Base-by-base conservation (phyloP, 1,284 basidiomycete species). In the Ganoderma boninense region DNA sequence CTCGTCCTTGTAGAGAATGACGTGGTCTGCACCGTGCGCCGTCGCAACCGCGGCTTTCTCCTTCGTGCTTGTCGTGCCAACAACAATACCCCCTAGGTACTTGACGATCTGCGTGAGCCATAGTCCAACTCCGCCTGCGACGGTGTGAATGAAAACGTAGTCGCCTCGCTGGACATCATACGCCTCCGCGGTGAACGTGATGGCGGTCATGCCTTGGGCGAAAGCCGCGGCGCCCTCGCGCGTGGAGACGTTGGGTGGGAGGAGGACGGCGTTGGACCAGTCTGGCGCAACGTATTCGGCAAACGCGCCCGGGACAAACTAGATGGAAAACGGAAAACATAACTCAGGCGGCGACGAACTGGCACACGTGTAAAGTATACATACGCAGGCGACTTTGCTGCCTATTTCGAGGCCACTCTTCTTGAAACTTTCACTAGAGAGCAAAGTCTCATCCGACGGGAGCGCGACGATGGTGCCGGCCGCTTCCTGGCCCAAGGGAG, bases 11-110 rank as follows among this genome's bases (percentile, higher is more conserved):
- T 97, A 96, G 65, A 96, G 79, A 70, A 99, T 92, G 52, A 98
- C 94, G 78, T 97, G 91, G 77, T 95, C 90, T 0, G 96, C 96
- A 13, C 97, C 97, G 74, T 95, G 85, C 61, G 85, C 82, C 76
- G 89, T 92, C 11, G 95, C 97, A 23, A 97, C 78, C 66, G 89
- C 88, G 4, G 95, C 95, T 80, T 99, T 99, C 76, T 90, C 94
- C n/a, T 84, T 80, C 0, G 93, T 95, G 6, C 96, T 97, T 2
- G 95, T 95, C n/a, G 97, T 98, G 1, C 96, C 97, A 76, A 99
- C 98, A 32, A 99, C 96, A 10, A 90, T 92, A 0, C 94, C 97
- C 14, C 97, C 97, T 73, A 89, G 84, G 75, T 82, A 85, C 82
- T 89, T 90, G 57, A 87, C 87, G 29, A 90, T 74, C 77, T 93